phyloP scores from a whole-genome alignment of 805 yeast genomes.

The Jamesozyma gamospora region DNA sequence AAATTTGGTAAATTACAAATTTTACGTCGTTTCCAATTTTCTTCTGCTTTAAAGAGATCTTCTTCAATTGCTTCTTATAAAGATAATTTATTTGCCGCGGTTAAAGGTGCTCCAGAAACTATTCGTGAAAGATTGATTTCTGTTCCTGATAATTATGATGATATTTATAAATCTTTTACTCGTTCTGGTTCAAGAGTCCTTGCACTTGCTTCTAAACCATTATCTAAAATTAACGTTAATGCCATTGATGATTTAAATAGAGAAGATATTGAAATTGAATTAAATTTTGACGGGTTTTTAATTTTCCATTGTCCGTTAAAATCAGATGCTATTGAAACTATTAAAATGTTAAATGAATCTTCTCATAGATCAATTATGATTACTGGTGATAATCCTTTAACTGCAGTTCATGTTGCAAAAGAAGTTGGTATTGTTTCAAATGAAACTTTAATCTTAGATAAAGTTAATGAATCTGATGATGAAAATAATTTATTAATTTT shows the following conservation, averaged over 20 bases:
- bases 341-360: constrained; percentile 87
- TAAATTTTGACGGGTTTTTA: constrained; percentile 82
- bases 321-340: constrained; percentile 81
- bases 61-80: constrained; percentile 65
- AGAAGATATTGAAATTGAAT: constrained; percentile 62
- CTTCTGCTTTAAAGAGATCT: constrained; percentile 91
- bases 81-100: constrained; percentile 61
- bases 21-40: constrained; percentile 91
- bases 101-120: constrained; percentile 98
- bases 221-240: constrained; percentile 43
- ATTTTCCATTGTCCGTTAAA: constrained; percentile 97
- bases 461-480: constrained; percentile 59
- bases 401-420: constrained; percentile 95
- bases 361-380: constrained; percentile 95
- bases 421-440: constrained; percentile 83
- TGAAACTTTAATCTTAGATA: constrained; percentile 77
- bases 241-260: constrained; percentile 55
- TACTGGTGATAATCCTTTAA: constrained; percentile 96
- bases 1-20: constrained; percentile 46
- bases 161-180: constrained; percentile 77
- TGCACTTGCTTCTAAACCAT: constrained; percentile 80
- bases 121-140: constrained; percentile 61
- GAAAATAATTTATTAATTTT: constrained; percentile 52
- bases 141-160: constrained; percentile 75
- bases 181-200: constrained; percentile 94